Conservation (phyloP, 192 early-diverging fungal genomes). For the Podila clonocystis region DNA sequence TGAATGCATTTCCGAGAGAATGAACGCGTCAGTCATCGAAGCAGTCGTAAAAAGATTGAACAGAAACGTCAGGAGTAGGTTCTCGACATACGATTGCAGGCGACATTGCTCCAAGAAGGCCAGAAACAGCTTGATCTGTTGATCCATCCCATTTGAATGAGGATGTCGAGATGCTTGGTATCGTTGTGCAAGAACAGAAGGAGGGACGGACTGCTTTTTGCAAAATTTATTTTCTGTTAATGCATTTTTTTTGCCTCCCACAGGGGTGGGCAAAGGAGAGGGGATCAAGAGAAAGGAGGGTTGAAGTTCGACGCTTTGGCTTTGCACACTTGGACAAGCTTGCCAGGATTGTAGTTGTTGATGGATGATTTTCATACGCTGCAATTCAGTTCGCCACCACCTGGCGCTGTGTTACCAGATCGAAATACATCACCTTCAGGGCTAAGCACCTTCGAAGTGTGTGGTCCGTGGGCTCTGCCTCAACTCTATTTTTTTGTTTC, state of each 20-base stretch:
- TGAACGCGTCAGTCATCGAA: not conserved
- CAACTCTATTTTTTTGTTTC: no score
- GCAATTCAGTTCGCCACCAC: no score
- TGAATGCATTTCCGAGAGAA: no score
- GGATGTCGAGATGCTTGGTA: no score
- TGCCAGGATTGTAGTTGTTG: not conserved
- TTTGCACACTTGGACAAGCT: not conserved
- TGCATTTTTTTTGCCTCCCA: not conserved
- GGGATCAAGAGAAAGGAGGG: not conserved
- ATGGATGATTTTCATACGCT: not conserved
- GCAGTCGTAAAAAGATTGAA: no score
- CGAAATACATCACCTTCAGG: not conserved
- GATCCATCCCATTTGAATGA: constrained; percentile 32
- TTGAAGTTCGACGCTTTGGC: not conserved
- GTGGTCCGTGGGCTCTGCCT: no score
- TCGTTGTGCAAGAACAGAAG: no score
- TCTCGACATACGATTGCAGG: constrained; percentile 12
- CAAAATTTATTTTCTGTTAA: not conserved
- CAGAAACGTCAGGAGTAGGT: no score
- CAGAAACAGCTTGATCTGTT: constrained; percentile 33
- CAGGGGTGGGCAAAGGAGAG: no score
- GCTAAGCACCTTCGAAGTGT: no score
- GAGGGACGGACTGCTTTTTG: no score
- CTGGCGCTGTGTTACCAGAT: no score
- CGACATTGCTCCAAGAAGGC: constrained; percentile 25